Evolutionary conservation across 176 grass and related monocot species (phyloP).

Genomic region (Bonia amplexicaulis): DNA sequence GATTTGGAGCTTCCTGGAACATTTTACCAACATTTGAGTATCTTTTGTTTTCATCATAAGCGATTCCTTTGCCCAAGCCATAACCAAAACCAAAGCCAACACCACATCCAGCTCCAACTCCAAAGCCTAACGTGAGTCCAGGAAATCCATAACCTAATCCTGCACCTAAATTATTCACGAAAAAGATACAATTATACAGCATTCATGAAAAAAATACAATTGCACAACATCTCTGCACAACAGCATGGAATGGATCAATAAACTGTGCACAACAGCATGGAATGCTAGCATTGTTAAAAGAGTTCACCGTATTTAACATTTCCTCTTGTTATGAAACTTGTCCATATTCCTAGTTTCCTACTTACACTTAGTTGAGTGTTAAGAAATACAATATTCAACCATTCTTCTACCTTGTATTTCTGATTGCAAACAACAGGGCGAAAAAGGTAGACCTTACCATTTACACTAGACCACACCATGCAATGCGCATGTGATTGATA

Average conservation of each 20-base stretch:
- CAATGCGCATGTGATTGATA: background rate
- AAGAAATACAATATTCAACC: background rate
- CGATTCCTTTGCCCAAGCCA: constrained; percentile 69
- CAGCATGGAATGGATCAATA: background rate
- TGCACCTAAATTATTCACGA: constrained; percentile 41
- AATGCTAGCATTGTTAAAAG: background rate
- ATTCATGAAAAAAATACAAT: background rate
- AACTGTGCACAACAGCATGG: too few species aligned
- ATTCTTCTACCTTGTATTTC: background rate
- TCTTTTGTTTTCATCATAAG: constrained; percentile 48
- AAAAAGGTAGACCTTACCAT: background rate
- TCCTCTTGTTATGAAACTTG: background rate
- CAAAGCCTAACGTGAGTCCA: constrained; percentile 71
- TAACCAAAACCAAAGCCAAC: constrained; percentile 81
- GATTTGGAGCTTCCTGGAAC: constrained; percentile 45
- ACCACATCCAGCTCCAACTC: constrained; percentile 74
- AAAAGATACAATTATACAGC: background rate
- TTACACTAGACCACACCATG: background rate
- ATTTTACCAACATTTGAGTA: constrained; percentile 81
- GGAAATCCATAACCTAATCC: constrained; percentile 79
- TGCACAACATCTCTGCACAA: background rate
- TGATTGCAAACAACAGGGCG: background rate
- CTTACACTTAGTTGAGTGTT: background rate
- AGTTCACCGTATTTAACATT: background rate
- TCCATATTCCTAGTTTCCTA: background rate